Conservation (phyloP, 2,329 filamentous ascomycete species). For the Colletotrichum ledebouriae region DNA sequence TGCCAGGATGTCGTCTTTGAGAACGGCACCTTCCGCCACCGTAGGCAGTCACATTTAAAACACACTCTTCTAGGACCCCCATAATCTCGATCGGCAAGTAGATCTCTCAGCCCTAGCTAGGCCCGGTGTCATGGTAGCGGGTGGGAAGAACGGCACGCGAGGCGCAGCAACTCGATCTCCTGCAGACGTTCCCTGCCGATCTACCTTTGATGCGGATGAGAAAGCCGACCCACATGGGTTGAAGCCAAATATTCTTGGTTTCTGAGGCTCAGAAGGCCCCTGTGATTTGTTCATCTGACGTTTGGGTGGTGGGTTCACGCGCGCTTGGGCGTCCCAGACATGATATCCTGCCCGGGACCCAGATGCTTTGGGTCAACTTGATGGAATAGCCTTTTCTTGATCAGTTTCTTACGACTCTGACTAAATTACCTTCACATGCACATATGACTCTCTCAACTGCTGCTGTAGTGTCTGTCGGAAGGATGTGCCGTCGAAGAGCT, state of each 20-base stretch:
- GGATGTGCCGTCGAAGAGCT: no score
- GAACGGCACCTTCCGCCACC: background rate
- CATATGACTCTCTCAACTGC: background rate
- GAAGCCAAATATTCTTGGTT: background rate
- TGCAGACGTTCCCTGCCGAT: background rate
- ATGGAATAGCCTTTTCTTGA: background rate
- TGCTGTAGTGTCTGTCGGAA: no score
- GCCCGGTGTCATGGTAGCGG: background rate
- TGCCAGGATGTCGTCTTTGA: no score
- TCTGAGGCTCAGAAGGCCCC: background rate
- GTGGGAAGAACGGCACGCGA: background rate
- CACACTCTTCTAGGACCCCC: background rate
- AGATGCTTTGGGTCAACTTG: background rate
- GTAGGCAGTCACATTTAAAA: no score
- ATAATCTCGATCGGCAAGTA: background rate
- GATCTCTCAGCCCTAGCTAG: background rate
- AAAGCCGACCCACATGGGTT: background rate
- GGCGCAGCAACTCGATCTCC: conserved; percentile 2
- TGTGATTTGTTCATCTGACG: background rate
- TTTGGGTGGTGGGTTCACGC: no score
- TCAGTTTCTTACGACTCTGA: background rate
- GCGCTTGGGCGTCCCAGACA: no score
- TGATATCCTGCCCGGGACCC: background rate
- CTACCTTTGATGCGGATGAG: background rate
- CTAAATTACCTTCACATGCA: background rate